Base-by-base conservation (phyloP, 768 basidiomycete genomes). In the Lactarius indigo region DNA sequence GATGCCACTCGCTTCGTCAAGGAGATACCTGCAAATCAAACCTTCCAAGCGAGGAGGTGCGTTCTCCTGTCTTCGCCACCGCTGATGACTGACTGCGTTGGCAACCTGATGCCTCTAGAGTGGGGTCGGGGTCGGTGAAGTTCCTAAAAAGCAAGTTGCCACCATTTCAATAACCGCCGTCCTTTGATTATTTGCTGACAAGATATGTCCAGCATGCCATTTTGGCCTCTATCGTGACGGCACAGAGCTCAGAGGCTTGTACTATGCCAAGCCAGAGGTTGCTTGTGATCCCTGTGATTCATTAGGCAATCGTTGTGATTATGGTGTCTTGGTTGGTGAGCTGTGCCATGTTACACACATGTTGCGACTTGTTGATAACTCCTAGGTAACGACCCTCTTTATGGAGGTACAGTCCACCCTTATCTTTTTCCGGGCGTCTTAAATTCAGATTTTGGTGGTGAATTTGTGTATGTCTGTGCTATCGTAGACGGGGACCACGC, bases 141-240 rank as follows among this genome's bases (percentile, higher is more conserved):
- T 81, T 65, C 85, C 89, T 9, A 91, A 89, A 71, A 82, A 91
- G 90, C 90, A 65, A 47, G 44, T 23, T 47, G n/a, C 12, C 9
- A 47, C n/a, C 70, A 81, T 68, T 28, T 52, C 50, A 23, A 63
- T 28, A 31, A 13, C 35, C 58, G 17, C 18, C 17, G 5, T 47
- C 30, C 17, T 18, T 41, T 15, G 58, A 37, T 57, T 37, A 39
- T n/a, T 31, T 41, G 9, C 55, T 70, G 59, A 61, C 57, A 35
- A 7, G 18, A 20, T 28, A 57, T 35, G 28, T 56, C 17, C 69
- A 92, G 91, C 71, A 92, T 90, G 3, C 79, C 84, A 0, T 92
- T 86, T 86, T 72, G 91, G 91, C 28, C 78, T 92, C 10, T 93
- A 90, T 75, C 84, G 91, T 47, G 83, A 87, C 66, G 91, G 90